phyloP scores from a whole-genome alignment of 2,329 filamentous ascomycete species.

The Coniochaeta sp. region DNA sequence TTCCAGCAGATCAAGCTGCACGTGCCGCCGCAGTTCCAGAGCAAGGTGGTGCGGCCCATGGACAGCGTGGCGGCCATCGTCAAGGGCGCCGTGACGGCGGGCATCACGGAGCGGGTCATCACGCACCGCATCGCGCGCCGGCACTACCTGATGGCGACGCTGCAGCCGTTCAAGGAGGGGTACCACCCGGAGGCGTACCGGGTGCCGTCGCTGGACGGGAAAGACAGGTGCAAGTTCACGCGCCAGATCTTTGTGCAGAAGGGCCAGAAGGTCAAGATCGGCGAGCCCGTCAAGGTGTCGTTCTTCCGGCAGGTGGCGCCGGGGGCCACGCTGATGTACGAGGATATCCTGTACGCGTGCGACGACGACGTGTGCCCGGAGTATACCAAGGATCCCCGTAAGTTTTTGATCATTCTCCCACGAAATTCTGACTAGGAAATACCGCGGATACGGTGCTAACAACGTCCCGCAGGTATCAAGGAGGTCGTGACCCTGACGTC shows the following conservation, averaged over 20 bases:
- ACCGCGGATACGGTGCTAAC: conserved; percentile 15
- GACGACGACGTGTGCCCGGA: conserved; percentile 97
- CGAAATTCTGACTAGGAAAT: too few species aligned
- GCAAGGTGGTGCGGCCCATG: conserved; percentile 97
- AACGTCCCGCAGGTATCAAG: conserved; percentile 74
- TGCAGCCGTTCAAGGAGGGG: conserved; percentile 98
- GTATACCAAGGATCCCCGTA: conserved; percentile 98
- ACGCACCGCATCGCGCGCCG: conserved; percentile 95
- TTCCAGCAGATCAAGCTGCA: conserved; percentile 99
- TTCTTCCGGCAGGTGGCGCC: conserved; percentile 98
- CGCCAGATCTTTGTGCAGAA: conserved; percentile 98
- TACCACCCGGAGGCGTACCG: conserved; percentile 98
- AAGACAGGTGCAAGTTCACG: conserved; percentile 98
- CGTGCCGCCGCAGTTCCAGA: conserved; percentile 95
- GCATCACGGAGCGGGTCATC: conserved; percentile 93
- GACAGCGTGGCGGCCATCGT: conserved; percentile 98
- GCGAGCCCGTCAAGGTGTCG: conserved; percentile 96
- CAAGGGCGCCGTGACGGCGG: conserved; percentile 94
- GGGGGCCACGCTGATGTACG: conserved; percentile 97
- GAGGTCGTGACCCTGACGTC: conserved; percentile 97
- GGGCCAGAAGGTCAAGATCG: conserved; percentile 97
- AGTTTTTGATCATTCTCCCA: conserved; percentile 47
- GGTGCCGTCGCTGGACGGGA: conserved; percentile 91
- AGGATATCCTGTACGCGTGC: conserved; percentile 95
- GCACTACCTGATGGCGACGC: conserved; percentile 97